Conservation (phyloP, 768 basidiomycete species). For the Boletus insuetus region DNA sequence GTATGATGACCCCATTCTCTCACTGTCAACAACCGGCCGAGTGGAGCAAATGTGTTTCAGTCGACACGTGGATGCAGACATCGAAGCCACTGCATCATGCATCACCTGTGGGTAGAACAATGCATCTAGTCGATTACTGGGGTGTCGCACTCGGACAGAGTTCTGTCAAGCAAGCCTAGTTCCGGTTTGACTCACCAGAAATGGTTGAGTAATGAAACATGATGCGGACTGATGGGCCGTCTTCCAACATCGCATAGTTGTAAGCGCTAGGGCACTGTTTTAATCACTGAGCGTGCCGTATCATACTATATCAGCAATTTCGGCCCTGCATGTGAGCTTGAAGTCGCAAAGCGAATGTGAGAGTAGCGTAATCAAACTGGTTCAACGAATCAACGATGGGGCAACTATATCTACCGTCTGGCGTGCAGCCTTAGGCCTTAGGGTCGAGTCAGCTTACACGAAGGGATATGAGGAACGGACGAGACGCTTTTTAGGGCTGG, state of each 20-base stretch:
- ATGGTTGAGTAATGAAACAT: too few relatives aligned
- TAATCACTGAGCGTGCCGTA: background rate
- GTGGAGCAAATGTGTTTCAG: constrained; percentile 28
- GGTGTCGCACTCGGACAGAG: background rate
- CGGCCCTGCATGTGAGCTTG: background rate
- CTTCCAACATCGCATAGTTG: background rate
- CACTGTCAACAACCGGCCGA: constrained; percentile 9
- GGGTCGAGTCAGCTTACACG: background rate
- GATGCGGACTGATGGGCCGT: too few relatives aligned
- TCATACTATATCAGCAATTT: too few relatives aligned
- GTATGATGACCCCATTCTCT: background rate
- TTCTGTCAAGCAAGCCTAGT: background rate
- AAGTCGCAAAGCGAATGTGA: background rate
- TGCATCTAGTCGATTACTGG: background rate
- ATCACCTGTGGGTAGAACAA: background rate
- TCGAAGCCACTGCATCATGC: too few relatives aligned
- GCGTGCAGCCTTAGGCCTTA: background rate
- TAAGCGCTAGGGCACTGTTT: background rate
- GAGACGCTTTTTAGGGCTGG: too few relatives aligned
- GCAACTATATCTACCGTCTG: too few relatives aligned
- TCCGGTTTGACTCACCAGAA: background rate
- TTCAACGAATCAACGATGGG: background rate
- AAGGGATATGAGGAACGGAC: too few relatives aligned
- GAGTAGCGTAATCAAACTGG: background rate
- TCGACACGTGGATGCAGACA: constrained; percentile 3